Base-by-base conservation (phyloP, 2,329 filamentous ascomycete species). In the Colletotrichum chrysophilum region DNA sequence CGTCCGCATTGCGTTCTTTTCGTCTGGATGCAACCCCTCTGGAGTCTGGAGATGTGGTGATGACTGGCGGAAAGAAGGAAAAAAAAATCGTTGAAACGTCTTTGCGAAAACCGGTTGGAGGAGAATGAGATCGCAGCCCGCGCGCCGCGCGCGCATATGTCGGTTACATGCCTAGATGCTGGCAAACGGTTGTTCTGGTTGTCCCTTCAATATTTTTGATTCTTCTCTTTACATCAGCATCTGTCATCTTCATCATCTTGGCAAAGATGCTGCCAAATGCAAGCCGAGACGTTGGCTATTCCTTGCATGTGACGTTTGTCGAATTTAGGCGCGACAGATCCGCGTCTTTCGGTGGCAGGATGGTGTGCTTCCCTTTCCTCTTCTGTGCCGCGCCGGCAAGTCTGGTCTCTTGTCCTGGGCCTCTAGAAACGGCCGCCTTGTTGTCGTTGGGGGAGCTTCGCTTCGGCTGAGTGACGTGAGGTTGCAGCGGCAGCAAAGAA, bases 171-270 rank as follows among this genome's bases (percentile, higher is more conserved):
- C 16, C 38, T 43, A 21, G 1, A 48, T 48, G 43, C n/a, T 52
- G n/a, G n/a, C 3, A 21, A 52, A 52, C 0, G n/a, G 6, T 48
- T 21, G 2, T 52, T 13, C 26, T 28, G n/a, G 24, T 7, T 16
- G n/a, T 7, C 7, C 16, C 28, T 21, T 21, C 13, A 18, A 5
- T 28, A 28, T 5, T 24, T 64, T 32, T 56, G 55, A 13, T 58
- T n/a, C 13, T 52, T 28, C 24, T 8, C 36, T 73, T 76, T 68
- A 65, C 74, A 76, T 76, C 74, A 76, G 65, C 74, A 76, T 76
- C 70, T 76, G 70, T 75, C 70, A 75, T 73, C 58, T 69, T 34
- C 24, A 14, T 28, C 30, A n/a, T 7, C 26, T 36, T 21, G 30
- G 24, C 18, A 38, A 5, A n/a, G 26, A 36, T n/a, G 30, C 6